Conservation (phyloP, 176 grass and related monocot genomes). For the Canna indica region DNA sequence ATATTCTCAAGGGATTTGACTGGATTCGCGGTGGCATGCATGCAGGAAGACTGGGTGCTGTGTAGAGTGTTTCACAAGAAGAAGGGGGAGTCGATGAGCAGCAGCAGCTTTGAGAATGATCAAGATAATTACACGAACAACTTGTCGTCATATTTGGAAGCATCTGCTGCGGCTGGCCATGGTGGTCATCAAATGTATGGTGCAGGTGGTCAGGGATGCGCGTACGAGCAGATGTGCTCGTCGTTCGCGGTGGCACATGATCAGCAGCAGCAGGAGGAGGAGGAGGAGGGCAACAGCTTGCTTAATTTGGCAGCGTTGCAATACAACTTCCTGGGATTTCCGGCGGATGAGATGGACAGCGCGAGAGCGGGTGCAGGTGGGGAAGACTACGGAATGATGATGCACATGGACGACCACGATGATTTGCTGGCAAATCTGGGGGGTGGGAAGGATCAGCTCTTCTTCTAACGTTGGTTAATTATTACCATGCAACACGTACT, state of each 20-base stretch:
- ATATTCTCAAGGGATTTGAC: not conserved
- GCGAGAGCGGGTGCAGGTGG: not conserved
- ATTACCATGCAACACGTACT: too few relatives aligned
- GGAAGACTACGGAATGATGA: too few relatives aligned
- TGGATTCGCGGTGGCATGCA: not conserved
- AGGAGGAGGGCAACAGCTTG: not conserved
- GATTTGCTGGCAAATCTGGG: too few relatives aligned
- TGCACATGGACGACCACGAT: too few relatives aligned
- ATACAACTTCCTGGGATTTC: slow-evolving; percentile 14
- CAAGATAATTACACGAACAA: not conserved
- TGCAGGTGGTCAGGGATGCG: not conserved
- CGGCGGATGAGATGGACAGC: not conserved
- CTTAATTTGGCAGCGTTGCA: slow-evolving; percentile 18
- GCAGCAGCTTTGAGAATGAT: slow-evolving; percentile 14
- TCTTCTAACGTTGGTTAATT: too few relatives aligned
- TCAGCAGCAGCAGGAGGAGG: not conserved
- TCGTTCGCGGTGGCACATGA: not conserved
- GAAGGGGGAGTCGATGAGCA: slow-evolving; percentile 6
- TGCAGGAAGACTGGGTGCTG: slow-evolving; percentile 65
- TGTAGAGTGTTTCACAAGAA: slow-evolving; percentile 58
- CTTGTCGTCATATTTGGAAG: not conserved
- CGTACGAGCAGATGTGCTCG: not conserved
- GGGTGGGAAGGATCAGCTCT: too few relatives aligned
- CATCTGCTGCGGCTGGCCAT: slow-evolving; percentile 12
- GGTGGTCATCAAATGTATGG: too few relatives aligned